Evolutionary conservation across 75 land plant species (phyloP).

Genomic region (Cupressus sempervirens): DNA sequence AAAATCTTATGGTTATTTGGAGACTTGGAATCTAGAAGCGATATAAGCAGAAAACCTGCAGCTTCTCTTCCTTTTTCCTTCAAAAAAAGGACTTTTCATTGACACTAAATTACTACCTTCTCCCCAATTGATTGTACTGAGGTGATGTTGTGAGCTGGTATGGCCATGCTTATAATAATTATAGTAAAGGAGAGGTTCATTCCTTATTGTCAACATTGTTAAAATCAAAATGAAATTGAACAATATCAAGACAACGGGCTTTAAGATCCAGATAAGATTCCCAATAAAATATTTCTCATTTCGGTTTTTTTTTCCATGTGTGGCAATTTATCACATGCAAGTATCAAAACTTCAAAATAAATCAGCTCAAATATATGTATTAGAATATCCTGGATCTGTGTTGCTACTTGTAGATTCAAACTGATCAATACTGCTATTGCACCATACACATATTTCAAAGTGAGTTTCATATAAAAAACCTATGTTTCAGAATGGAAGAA

Average conservation of each 20-base stretch:
- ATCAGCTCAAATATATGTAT: neutral
- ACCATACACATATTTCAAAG: neutral
- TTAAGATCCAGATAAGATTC: neutral
- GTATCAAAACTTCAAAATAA: neutral
- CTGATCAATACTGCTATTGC: neutral
- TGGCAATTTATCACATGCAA: neutral
- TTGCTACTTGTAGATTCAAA: neutral
- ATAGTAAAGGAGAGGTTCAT: neutral
- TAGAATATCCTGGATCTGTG: neutral
- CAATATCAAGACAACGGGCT: neutral
- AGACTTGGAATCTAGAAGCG: neutral
- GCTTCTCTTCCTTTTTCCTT: neutral
- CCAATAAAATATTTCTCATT: neutral
- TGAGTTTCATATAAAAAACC: neutral
- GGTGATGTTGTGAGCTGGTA: neutral
- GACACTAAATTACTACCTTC: neutral
- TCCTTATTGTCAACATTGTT: neutral
- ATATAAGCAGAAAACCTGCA: neutral
- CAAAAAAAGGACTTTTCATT: neutral
- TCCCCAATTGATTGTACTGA: neutral
- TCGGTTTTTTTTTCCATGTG: neutral
- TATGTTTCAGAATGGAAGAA: neutral
- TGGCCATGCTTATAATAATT: neutral
- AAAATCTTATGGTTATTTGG: neutral
- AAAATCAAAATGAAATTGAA: neutral